Percentiles rank a stretch among this genome's conserved stretches.
phyloP scores from a whole-genome alignment of 306 rosid genomes.

The Vigna unguiculata region DNA sequence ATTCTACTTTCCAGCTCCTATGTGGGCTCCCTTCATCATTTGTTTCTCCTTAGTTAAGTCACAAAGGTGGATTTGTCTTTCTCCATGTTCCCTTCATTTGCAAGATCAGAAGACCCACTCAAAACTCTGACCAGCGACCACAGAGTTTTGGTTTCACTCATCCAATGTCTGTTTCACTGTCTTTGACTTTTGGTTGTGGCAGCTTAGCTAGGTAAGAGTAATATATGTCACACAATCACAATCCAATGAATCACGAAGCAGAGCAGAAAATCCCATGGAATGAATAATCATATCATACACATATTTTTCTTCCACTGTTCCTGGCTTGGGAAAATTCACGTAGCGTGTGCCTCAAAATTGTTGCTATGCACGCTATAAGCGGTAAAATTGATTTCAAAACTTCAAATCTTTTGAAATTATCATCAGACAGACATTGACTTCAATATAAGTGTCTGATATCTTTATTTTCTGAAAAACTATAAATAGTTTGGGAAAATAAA shows the following conservation, averaged over 20 bases:
- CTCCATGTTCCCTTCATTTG: constrained; percentile 11
- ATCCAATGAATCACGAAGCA: constrained; percentile 3
- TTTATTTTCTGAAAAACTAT: background rate
- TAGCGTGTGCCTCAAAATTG: too few species aligned
- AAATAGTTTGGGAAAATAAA: background rate
- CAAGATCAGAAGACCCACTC: constrained; percentile 9
- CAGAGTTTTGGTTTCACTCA: background rate
- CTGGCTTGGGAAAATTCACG: too few species aligned
- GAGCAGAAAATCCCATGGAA: too few species aligned
- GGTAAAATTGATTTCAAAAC: too few species aligned
- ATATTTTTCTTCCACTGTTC: too few species aligned
- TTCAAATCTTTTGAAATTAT: background rate
- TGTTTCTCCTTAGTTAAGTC: constrained; percentile 9
- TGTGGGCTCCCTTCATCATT: constrained; percentile 1
- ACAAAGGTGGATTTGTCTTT: constrained; percentile 36
- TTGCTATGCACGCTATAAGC: too few species aligned
- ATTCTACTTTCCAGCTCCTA: constrained; percentile 6
- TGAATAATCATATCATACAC: too few species aligned
- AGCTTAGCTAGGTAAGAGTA: constrained; percentile 25
- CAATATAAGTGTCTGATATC: background rate
- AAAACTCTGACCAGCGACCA: constrained; percentile 52
- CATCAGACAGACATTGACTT: background rate
- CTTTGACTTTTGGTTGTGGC: constrained; percentile 43
- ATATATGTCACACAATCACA: constrained; percentile 3
- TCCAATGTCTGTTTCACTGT: background rate